Base-by-base conservation (phyloP, 257 asterid genomes). In the Solanum verrucosum region DNA sequence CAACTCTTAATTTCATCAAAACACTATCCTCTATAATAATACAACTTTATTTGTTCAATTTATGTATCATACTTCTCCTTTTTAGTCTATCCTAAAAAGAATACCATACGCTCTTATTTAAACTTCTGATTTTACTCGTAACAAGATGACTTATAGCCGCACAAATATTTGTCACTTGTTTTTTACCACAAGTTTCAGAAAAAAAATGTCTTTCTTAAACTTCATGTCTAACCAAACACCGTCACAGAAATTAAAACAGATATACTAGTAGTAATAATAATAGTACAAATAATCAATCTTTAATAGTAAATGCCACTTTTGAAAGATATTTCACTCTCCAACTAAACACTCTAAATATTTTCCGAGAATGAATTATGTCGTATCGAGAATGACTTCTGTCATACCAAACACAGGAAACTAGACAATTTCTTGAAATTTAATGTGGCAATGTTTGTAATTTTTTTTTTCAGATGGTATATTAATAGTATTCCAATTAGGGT, bases 401-500 rank as follows among this genome's bases (percentile, higher is more conserved):
- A 0, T 37, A 10, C 2, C 83, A 75, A 10, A 37, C 31, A 71
- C 42, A 49, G 0, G 7, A 49, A 49, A 49, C 60, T 15, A 49
- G 60, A 49, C 60, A 49, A 49, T 49, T 49, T 49, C 15, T 29
- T 49, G 10, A 8, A 40, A 35, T 14, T 77, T 35, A 11, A 67
- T 9, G 21, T 65, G 60, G 7, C 77, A 29, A 56, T 56, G 67
- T 56, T 56, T 56, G 25, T 52, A 3, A 1, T 29, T 31, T 31
- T 31, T 6, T 42, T 8, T 88, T 88, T 23, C 92, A 96, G 98
- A n/a, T 96, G 99, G 99, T 95, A 90, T 13, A 89, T 94, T 3
- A 98, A 96, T 88, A 90, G 90, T n/a, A 83, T 93, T 49, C 98
- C 99, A 21, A 91, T 94, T 18, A 91, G 99, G 90, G 96, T 95